phyloP scores from a whole-genome alignment of 306 rosid genomes.

The Sicyos edulis region DNA sequence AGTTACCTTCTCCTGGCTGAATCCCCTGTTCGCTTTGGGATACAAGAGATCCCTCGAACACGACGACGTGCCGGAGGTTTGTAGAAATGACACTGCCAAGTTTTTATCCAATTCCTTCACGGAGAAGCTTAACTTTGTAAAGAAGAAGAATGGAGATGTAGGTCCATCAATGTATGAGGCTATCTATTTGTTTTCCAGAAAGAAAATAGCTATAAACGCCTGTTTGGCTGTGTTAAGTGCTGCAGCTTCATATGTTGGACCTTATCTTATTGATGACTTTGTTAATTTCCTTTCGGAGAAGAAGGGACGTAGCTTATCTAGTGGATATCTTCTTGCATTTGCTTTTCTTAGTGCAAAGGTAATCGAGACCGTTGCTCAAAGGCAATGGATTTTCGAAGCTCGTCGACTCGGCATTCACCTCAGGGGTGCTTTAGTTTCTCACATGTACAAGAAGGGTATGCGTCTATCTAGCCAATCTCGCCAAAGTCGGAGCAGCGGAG shows the following conservation, averaged over 20 bases:
- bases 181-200: slow-evolving; percentile 54
- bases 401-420: slow-evolving; percentile 78
- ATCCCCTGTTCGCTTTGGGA: slow-evolving; percentile 67
- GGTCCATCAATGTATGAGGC: slow-evolving; percentile 63
- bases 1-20: slow-evolving; percentile 84
- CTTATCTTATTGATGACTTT: slow-evolving; percentile 78
- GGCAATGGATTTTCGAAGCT: slow-evolving; percentile 95
- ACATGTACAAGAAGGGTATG: slow-evolving; percentile 64
- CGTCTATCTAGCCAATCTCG: slow-evolving; percentile 58
- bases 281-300: slow-evolving; percentile 54
- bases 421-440: slow-evolving; percentile 65
- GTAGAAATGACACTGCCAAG: slow-evolving; percentile 63
- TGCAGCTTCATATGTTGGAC: slow-evolving; percentile 88
- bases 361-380: slow-evolving; percentile 71
- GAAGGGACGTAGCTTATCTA: slow-evolving; percentile 39
- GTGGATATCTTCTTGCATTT: slow-evolving; percentile 64
- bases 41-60: slow-evolving; percentile 57
- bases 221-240: slow-evolving; percentile 59
- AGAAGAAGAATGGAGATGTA: slow-evolving; percentile 44
- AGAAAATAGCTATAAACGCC: slow-evolving; percentile 67
- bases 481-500: slow-evolving; percentile 72
- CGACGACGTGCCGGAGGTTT: slow-evolving; percentile 62
- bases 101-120: slow-evolving; percentile 42
- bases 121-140: slow-evolving; percentile 45
- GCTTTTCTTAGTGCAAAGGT: slow-evolving; percentile 71